Base-by-base conservation (phyloP, 2,329 filamentous ascomycete genomes). In the Torrubiella hemipterigena region DNA sequence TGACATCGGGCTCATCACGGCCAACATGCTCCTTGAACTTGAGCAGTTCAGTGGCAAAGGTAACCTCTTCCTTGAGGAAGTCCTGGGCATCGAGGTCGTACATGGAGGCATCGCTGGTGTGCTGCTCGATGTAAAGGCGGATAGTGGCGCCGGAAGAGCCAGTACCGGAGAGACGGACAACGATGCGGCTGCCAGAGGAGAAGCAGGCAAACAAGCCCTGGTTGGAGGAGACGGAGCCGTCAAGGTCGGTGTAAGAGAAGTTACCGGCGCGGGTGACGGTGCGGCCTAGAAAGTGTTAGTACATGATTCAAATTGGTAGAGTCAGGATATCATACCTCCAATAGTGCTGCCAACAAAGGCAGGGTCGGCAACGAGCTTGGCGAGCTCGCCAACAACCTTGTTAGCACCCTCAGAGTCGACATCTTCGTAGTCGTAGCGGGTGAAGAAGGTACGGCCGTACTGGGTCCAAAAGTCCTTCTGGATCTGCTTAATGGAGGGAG, bases 361-460 rank as follows among this genome's bases (percentile, higher is more conserved):
- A 31, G 68, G 54, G 45, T 84, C 72, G 23, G 75, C 76, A 47
- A 95, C 83, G 42, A 93, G 70, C 42, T 79, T 77, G 48, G 77
- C 71, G 50, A 98, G 69, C 49, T 84, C 77, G 34, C 74, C 78
- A 27, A 94, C 81, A 36, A 98, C 78, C 65, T 93, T 89, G 64
- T 81, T 82, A 40, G 91, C 91, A 24, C 83, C 87, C 7, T 89
- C 85, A 28, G 78, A 81, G 63, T 94, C 86, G 42, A 93, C 86
- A 45, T 93, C 75, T 63, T 98, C 91, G 62, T 94, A 98, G 62
- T 98, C 91, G 61, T 96, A 96, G 41, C 91, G 84, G 26, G 91
- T 98, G 73, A 98, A 98, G 70, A 96, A 98, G 19, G 87, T 95
- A 37, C 91, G 86, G 49, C 91, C 91, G 57, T 98, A 98, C 35